Percentiles rank a stretch among this genome's conserved stretches.
Conservation (phyloP, 768 basidiomycete genomes). For the Tremella fuciformis region DNA sequence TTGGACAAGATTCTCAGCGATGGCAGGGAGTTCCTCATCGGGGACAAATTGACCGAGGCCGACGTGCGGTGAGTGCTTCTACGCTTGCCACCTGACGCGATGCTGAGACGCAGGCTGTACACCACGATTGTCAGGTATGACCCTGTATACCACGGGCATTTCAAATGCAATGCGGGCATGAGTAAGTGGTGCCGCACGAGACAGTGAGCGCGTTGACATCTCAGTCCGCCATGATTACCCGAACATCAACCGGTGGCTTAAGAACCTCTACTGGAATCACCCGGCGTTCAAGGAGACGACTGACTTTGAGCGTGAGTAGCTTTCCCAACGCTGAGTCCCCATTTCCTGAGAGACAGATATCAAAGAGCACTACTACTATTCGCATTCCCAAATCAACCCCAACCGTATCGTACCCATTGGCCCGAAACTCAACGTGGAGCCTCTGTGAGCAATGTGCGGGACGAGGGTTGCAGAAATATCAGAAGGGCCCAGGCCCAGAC, state of each 20-base stretch:
- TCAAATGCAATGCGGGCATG: conserved; percentile 84
- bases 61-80: conserved; percentile 51
- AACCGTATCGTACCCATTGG: conserved; percentile 72
- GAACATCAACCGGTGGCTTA: conserved; percentile 72
- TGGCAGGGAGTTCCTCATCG: conserved; percentile 79
- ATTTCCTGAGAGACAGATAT: conserved; percentile 33
- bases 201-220: neutral
- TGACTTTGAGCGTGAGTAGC: conserved; percentile 72
- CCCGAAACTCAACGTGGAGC: conserved; percentile 66
- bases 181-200: conserved; percentile 32
- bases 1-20: conserved; percentile 68
- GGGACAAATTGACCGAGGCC: conserved; percentile 68
- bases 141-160: conserved; percentile 77
- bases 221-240: conserved; percentile 79
- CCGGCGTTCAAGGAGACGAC: conserved; percentile 82
- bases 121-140: conserved; percentile 75
- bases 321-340: neutral
- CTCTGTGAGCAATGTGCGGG: conserved; percentile 54
- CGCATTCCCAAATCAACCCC: conserved; percentile 67
- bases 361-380: conserved; percentile 52
- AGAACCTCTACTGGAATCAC: conserved; percentile 86
- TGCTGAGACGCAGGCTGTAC: conserved; percentile 63
- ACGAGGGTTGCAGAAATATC: too few relatives aligned
- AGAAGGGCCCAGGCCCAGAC: neutral
- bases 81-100: neutral